Conservation (phyloP, 768 basidiomycete genomes). For the Russula compacta region DNA sequence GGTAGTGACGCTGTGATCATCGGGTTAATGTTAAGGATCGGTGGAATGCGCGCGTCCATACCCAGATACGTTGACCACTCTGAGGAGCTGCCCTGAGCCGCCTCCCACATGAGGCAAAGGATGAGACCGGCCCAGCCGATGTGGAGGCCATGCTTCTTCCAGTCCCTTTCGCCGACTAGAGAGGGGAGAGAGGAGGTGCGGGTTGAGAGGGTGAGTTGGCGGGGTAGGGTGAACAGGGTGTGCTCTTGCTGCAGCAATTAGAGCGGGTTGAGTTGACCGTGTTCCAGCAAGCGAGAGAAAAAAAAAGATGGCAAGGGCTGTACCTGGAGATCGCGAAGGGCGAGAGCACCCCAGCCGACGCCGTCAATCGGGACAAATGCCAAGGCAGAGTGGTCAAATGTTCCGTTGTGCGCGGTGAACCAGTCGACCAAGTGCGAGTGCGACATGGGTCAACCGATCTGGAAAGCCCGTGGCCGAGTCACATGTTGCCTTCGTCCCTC, state of each 20-base stretch:
- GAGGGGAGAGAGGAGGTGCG: constrained; percentile 60
- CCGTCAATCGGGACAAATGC: constrained; percentile 33
- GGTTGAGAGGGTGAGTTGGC: constrained; percentile 65
- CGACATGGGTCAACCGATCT: neutral
- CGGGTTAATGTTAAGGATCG: neutral
- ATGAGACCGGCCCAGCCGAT: constrained; percentile 84
- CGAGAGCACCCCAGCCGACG: constrained; percentile 63
- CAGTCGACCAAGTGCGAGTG: constrained; percentile 33
- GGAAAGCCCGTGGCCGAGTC: neutral
- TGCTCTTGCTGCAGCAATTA: constrained; percentile 49
- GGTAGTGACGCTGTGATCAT: constrained; percentile 52
- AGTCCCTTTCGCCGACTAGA: constrained; percentile 50
- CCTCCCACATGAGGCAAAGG: constrained; percentile 95
- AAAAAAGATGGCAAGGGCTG: neutral
- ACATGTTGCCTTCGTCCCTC: neutral
- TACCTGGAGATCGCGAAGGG: constrained; percentile 62
- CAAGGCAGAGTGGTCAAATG: constrained; percentile 31
- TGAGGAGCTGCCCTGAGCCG: constrained; percentile 48
- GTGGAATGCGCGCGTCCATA: constrained; percentile 27
- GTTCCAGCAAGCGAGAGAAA: neutral
- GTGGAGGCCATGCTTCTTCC: constrained; percentile 52
- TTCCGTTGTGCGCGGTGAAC: constrained; percentile 45
- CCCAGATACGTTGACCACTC: constrained; percentile 69
- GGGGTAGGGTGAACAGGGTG: constrained; percentile 75
- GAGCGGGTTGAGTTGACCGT: constrained; percentile 9